Conservation (phyloP, 2,329 filamentous ascomycete genomes). For the Teratosphaeriaceae sp. region DNA sequence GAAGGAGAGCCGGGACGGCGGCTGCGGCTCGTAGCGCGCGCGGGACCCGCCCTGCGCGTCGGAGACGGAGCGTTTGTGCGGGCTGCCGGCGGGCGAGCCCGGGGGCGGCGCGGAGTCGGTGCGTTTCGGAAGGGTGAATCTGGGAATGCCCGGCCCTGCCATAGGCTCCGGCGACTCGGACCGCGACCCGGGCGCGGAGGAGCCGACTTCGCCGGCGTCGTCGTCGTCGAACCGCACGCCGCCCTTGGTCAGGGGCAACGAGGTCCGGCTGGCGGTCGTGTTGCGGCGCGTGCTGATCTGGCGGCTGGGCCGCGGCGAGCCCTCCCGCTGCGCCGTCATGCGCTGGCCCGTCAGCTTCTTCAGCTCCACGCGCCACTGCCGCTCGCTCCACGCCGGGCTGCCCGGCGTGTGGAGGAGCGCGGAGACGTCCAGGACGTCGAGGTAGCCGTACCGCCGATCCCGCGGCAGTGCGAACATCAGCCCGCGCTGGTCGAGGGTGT, state of each 20-base stretch:
- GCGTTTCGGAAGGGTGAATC: constrained; percentile 29
- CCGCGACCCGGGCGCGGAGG: constrained; percentile 40
- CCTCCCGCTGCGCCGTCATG: constrained; percentile 48
- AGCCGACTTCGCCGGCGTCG: constrained; percentile 31
- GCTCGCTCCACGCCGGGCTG: constrained; percentile 71
- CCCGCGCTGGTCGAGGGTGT: constrained; percentile 76
- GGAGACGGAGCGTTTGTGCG: constrained; percentile 44
- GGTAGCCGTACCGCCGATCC: constrained; percentile 78
- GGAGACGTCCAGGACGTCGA: constrained; percentile 82
- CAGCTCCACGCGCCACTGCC: constrained; percentile 81
- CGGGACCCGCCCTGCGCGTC: constrained; percentile 41
- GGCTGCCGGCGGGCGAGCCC: no score
- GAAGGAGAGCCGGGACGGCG: constrained; percentile 34
- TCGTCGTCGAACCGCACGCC: constrained; percentile 39
- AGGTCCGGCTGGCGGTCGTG: constrained; percentile 33
- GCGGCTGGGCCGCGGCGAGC: constrained; percentile 15
- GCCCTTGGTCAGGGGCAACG: constrained; percentile 30
- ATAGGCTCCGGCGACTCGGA: constrained; percentile 36
- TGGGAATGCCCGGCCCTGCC: constrained; percentile 18
- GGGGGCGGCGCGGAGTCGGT: constrained; percentile 41
- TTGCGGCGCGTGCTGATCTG: constrained; percentile 36
- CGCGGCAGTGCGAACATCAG: constrained; percentile 98
- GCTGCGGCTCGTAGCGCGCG: constrained; percentile 30
- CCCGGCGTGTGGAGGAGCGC: constrained; percentile 71
- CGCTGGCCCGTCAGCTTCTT: constrained; percentile 81